Percentiles rank a stretch among this genome's conserved stretches.
Conservation (phyloP, 345 rosid species). For the Combretum micranthum region DNA sequence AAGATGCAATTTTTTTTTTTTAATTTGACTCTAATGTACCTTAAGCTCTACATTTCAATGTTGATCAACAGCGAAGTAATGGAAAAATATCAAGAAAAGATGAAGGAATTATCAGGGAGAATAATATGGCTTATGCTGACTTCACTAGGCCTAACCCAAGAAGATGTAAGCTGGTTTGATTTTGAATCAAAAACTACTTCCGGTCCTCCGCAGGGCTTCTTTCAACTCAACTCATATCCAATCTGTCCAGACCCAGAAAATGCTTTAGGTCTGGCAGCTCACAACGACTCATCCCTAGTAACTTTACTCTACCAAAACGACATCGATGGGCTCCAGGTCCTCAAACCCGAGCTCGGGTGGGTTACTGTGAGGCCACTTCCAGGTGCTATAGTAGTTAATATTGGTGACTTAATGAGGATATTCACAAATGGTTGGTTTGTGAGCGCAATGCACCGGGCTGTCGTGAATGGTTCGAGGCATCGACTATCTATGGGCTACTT, state of each 20-base stretch:
- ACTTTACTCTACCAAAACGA: conserved; percentile 34
- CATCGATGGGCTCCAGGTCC: conserved; percentile 29
- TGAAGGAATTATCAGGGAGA: conserved; percentile 19
- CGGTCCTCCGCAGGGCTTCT: conserved; percentile 11
- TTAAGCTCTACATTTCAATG: no score
- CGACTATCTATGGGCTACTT: conserved; percentile 42
- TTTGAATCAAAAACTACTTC: conserved; percentile 7
- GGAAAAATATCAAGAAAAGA: conserved; percentile 32
- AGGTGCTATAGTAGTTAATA: conserved; percentile 23
- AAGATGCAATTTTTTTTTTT: no score
- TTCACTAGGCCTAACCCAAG: conserved; percentile 34
- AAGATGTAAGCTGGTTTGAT: conserved; percentile 28
- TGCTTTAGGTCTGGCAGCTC: conserved; percentile 50
- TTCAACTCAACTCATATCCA: conserved; percentile 53
- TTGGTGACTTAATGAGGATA: conserved; percentile 18
- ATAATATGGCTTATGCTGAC: conserved; percentile 25
- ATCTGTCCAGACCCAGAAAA: conserved; percentile 40
- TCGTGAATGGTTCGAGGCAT: conserved; percentile 32
- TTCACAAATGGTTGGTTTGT: conserved; percentile 38
- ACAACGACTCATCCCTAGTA: conserved; percentile 44
- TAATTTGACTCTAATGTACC: no score
- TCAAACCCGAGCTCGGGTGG: conserved; percentile 25
- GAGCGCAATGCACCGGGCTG: conserved; percentile 32
- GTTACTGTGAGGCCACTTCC: conserved; percentile 26
- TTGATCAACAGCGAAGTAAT: not conserved